Evolutionary conservation across 352 stramenopile species (phyloP).

Genomic region (Pythium utonaiense): DNA sequence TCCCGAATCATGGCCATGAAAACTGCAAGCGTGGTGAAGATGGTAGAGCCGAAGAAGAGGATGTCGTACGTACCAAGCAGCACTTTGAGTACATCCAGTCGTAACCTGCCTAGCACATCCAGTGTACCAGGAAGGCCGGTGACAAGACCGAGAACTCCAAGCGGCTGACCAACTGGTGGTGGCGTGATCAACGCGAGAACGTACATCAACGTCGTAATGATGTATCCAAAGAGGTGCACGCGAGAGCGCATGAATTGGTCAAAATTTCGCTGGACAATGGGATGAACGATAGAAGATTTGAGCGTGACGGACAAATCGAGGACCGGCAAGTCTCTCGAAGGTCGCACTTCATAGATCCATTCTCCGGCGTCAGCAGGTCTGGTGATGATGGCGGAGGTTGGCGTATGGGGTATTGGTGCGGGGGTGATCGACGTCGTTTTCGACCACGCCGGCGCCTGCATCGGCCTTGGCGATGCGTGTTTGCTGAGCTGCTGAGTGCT

Average conservation of each 20-base stretch:
- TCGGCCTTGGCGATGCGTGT: no score
- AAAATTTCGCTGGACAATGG: not conserved
- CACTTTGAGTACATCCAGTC: slow-evolving; percentile 1
- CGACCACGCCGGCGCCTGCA: no score
- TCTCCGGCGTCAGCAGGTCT: no score
- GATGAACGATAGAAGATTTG: slow-evolving; percentile 1
- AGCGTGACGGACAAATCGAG: slow-evolving; percentile 18
- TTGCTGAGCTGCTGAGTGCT: no score
- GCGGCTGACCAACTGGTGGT: not conserved
- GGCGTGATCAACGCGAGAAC: not conserved
- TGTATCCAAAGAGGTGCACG: slow-evolving; percentile 3
- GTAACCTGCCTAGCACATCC: slow-evolving; percentile 2
- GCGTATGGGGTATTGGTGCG: not conserved
- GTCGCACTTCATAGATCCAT: slow-evolving; percentile 7
- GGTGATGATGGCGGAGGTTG: not conserved
- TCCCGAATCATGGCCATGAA: slow-evolving; percentile 10
- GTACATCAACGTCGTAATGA: slow-evolving; percentile 6
- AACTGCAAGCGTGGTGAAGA: slow-evolving; percentile 5
- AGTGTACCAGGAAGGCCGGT: not conserved
- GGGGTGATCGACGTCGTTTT: no score
- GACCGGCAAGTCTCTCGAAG: slow-evolving; percentile 1
- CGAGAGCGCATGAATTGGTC: not conserved
- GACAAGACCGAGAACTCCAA: not conserved
- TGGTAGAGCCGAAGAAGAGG: slow-evolving; percentile 10
- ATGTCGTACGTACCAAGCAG: slow-evolving; percentile 20